Conservation (phyloP, 352 stramenopile genomes). For the Globisporangium carolinianum region DNA sequence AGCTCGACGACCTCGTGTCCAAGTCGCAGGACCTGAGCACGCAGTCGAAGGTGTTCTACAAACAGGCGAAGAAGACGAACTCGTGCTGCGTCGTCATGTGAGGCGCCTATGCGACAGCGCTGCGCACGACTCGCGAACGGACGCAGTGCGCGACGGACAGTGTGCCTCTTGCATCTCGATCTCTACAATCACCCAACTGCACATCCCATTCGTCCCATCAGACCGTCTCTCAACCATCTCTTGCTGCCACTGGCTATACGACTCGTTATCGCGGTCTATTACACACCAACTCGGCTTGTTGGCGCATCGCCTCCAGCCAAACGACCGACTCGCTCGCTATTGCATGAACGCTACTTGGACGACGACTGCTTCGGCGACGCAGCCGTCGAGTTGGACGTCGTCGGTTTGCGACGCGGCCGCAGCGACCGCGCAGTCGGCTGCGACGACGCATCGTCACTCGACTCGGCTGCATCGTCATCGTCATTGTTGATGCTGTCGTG, state of each 20-base stretch:
- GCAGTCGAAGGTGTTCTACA: slow-evolving; percentile 99
- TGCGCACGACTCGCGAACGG: not conserved
- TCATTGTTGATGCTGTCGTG: slow-evolving; percentile 20
- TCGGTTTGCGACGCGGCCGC: slow-evolving; percentile 41
- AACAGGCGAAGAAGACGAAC: slow-evolving; percentile 99
- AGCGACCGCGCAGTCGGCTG: slow-evolving; percentile 41
- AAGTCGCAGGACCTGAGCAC: slow-evolving; percentile 97
- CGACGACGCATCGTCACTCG: slow-evolving; percentile 30
- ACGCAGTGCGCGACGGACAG: too few species aligned
- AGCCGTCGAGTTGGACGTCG: slow-evolving; percentile 18
- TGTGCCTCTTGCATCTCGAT: not conserved
- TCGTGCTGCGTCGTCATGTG: slow-evolving; percentile 95
- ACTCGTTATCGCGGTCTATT: too few species aligned
- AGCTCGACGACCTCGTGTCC: slow-evolving; percentile 98
- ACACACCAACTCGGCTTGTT: too few species aligned
- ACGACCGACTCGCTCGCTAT: not conserved
- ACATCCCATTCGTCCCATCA: not conserved
- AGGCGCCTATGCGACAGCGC: too few species aligned
- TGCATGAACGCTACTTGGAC: slow-evolving; percentile 22
- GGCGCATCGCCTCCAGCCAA: too few species aligned
- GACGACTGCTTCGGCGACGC: slow-evolving; percentile 13
- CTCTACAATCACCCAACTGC: not conserved
- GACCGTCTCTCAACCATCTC: not conserved
- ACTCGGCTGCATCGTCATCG: slow-evolving; percentile 40
- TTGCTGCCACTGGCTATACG: too few species aligned